Evolutionary conservation across 1,139 yeast genomes (phyloP), one percentile per base, ranked within the genome.

Genomic region (Geotrichum phurueaensis): DNA sequence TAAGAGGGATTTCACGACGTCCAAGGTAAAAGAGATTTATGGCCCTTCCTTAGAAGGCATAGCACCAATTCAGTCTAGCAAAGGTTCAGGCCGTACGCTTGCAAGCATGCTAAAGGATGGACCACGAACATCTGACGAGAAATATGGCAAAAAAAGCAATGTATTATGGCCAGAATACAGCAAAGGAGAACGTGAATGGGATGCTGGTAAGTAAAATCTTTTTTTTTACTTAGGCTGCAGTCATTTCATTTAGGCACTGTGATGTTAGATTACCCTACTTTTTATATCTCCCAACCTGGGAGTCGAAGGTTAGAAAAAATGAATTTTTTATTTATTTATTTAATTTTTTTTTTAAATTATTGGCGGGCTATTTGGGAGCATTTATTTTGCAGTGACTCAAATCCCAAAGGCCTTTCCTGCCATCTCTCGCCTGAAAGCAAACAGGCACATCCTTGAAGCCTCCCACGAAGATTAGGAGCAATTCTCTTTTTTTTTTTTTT

Each of bases 131-230:
- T 53, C 49, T 43, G 51, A 53, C 36, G 49, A 12, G 10, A 39
- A 39, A 39, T 39, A 39, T 15, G 9, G 47, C 7, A 20, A 39
- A 18, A 36, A 15, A 15, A 18, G 18, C 18, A 47, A 4, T 4
- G 22, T 54, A 12, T n/a, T 23, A 31, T 57, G 60, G 60, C 60
- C 60, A 7, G 20, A 13, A 15, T 57, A 57, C 50, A 12, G 53
- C 22, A 57, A 31, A 12, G 60, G 60, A 3, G 25, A 43, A 29
- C 56, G 60, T 27, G 56, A 52, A 33, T 57, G 60, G 60, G 60
- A 57, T 45, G 18, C 22, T 18, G 60, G 53, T 15, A 57, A 57
- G 20, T 47, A 45, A 23, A 27, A n/a, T 3, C 25, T 9, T 25
- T 13, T 25, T 13, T 13, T 15, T 39, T 39, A 18, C 47, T 7